Conservation (phyloP, 129 eudicot species). For the Silybum marianum region DNA sequence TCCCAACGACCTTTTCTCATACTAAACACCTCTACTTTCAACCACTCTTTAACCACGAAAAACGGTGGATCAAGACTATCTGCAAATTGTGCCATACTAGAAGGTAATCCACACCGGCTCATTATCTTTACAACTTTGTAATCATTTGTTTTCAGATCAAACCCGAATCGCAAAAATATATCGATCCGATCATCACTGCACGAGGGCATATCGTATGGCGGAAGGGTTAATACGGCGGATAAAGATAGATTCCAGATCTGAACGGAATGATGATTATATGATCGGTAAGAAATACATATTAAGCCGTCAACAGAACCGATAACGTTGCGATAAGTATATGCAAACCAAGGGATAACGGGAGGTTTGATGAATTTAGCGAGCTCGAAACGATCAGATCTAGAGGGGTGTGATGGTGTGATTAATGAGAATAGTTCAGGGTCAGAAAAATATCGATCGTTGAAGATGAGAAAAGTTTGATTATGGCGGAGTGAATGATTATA, state of each 20-base stretch:
- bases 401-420: not conserved
- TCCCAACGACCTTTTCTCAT: not conserved
- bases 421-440: not conserved
- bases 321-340: not conserved
- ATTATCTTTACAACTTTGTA: not conserved
- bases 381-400: not conserved
- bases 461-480: not conserved
- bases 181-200: not conserved
- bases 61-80: not conserved
- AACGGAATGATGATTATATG: not conserved
- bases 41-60: not conserved
- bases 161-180: not conserved
- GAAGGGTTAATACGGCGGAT: not conserved
- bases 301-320: not conserved
- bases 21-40: not conserved
- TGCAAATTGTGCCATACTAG: not conserved
- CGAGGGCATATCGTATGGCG: not conserved
- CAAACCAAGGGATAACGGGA: not conserved
- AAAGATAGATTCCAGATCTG: conserved; percentile 4
- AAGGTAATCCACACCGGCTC: not conserved
- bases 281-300: not conserved
- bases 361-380: not conserved
- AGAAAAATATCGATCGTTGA: not conserved
- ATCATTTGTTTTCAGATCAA: not conserved
- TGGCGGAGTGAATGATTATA: not conserved